Evolutionary conservation across 1,139 yeast species (phyloP), one percentile per base, ranked within the genome.

Genomic region (Nematodospora anomalae): DNA sequence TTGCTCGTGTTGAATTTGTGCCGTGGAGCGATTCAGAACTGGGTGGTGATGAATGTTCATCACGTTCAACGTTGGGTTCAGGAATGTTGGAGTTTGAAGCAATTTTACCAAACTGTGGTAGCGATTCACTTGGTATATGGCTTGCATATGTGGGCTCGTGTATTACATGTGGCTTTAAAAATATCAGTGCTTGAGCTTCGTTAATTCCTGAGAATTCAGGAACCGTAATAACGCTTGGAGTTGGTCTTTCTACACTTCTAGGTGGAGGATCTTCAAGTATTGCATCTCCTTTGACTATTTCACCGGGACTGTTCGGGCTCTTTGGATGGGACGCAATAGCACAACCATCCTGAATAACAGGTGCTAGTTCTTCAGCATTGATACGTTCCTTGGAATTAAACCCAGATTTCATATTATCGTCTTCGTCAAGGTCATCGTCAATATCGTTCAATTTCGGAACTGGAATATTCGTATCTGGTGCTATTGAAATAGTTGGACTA

Each of bases 381-480:
- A n/a, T n/a, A n/a, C n/a, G n/a, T 8, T 18, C 21, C 6, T 18
- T 6, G 8, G 21, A 18, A 6, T 8, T 18, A 8, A 18, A 18
- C 7, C 21, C 8, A 6, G 21, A 18, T 18, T 18, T 27, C 15
- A 6, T 25, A 9, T 26, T 14, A 7, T 25, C 24, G 3, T 8
- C 30, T 10, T 15, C 21, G 9, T 20, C 32, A 11, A n/a, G 16
- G 6, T 33, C 40, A 26, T 33, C 40, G 10, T 36, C 35, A 22
- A 39, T 36, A 9, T 39, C 42, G 30, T 37, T 33, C 35, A 39
- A 39, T 20, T 39, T 26, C 4, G 42, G 42, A 16, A 27, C 32
- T 16, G 37, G 37, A 9, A 39, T 35, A 12, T 26, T 26, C 20
- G 34, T 16, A 14, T 35, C 12, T 21, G 28, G 25, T 18, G 12